Evolutionary conservation across 2,329 filamentous ascomycete species (phyloP), one percentile per base, ranked within the genome.

Genomic region (Alternaria sp.): DNA sequence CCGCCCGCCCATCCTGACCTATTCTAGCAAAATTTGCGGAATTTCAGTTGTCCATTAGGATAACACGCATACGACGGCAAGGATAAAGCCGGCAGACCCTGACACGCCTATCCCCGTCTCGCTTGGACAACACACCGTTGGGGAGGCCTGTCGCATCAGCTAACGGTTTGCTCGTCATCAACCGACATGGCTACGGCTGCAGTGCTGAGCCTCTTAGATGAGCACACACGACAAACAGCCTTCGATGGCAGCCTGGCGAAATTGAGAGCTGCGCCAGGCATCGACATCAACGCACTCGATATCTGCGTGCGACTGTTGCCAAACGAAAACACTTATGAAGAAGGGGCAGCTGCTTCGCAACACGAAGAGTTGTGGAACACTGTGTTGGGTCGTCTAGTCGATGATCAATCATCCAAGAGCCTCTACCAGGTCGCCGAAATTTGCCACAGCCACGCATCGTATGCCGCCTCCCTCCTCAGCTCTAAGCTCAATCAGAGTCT

Each of bases 401-500:
- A 57, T 2, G 57, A 68, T 28, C 26, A 53, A 3, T 54, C 65
- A 28, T 37, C 65, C 4, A 58, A 70, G 11, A 56, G 57, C 7
- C 61, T 72, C 9, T 75, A 71, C 49, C 51, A 50, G 26, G 58
- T 77, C 10, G 67, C 69, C 23, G 68, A 72, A 31, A 60, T 71
- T 17, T 69, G 70, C 41, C 52, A 68, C 3, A 61, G 53, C 39
- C 64, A 71, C 55, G 48, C 54, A 3, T 46, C 62, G 2, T 60
- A 71, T 26, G 66, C 63, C 9, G 42, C 51, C 13, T 31, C 40
- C 2, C 46, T 68, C 6, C 65, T 72, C 49, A 50, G 60, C 4
- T 39, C 59, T 7, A 51, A 56, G 26, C 39, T 66, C n/a, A 42
- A 62, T 4, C 21, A 29, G 7, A 17, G 45, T 2, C 54, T 67